Percentiles rank a stretch among this genome's conserved stretches.
Evolutionary conservation across 352 stramenopile species (phyloP).

Genomic region (Peronospora belbahrii): DNA sequence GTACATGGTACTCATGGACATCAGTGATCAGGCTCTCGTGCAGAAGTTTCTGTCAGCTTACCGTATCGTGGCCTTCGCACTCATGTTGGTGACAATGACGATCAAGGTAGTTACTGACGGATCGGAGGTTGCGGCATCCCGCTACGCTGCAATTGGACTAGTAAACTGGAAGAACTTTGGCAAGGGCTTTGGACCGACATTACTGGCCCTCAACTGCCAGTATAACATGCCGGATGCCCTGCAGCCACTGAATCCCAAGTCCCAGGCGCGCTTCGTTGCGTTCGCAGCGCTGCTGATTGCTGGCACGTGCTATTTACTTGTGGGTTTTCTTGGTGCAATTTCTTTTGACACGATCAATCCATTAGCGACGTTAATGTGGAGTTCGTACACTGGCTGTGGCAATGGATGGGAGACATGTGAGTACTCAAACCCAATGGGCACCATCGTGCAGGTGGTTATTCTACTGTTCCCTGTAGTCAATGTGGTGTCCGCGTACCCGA

Average conservation of each 20-base stretch:
- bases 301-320: conserved; percentile 61
- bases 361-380: conserved; percentile 75
- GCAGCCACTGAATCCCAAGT: conserved; percentile 71
- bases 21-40: conserved; percentile 72
- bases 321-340: conserved; percentile 63
- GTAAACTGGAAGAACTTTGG: conserved; percentile 80
- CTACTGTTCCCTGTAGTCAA: conserved; percentile 81
- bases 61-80: conserved; percentile 60
- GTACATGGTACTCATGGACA: conserved; percentile 77
- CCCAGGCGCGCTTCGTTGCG: conserved; percentile 46
- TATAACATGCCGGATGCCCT: conserved; percentile 84
- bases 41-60: conserved; percentile 81
- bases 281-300: conserved; percentile 59
- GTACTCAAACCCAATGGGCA: conserved; percentile 37
- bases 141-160: conserved; percentile 39
- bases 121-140: conserved; percentile 25
- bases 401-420: conserved; percentile 62
- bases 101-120: conserved; percentile 66
- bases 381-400: conserved; percentile 65
- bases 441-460: conserved; percentile 69
- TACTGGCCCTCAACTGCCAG: conserved; percentile 83
- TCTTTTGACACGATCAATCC: conserved; percentile 78
- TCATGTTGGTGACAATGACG: conserved; percentile 75
- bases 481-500: conserved; percentile 77
- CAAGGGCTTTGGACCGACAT: conserved; percentile 69